phyloP scores from a whole-genome alignment of 768 basidiomycete species.

The Boletellus emodensis region DNA sequence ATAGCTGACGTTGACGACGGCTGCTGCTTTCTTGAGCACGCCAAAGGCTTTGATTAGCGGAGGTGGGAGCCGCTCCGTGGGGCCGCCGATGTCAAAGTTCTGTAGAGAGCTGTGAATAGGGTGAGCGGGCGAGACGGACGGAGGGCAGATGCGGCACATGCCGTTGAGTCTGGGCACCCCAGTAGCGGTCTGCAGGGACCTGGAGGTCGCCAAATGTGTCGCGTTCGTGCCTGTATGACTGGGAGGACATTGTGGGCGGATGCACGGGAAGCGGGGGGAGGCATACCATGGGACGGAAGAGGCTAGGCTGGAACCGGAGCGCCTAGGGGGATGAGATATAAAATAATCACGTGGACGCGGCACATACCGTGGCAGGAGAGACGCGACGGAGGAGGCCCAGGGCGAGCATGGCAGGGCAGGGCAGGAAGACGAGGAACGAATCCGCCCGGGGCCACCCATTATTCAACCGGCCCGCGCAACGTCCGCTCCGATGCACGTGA shows the following conservation, averaged over 20 bases:
- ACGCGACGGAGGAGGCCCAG: slow-evolving; percentile 12
- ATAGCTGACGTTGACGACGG: slow-evolving; percentile 83
- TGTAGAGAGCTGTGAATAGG: slow-evolving; percentile 65
- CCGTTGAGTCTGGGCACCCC: slow-evolving; percentile 99
- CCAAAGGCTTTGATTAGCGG: slow-evolving; percentile 99
- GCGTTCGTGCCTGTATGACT: slow-evolving; percentile 69
- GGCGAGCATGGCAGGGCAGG: slow-evolving; percentile 8
- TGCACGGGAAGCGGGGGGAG: not conserved
- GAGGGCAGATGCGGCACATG: slow-evolving; percentile 26
- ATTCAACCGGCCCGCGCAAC: not conserved
- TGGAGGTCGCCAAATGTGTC: slow-evolving; percentile 96
- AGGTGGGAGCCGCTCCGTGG: slow-evolving; percentile 85
- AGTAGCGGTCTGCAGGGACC: slow-evolving; percentile 86
- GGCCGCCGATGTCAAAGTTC: slow-evolving; percentile 98
- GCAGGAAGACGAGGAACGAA: not conserved
- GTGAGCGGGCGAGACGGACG: slow-evolving; percentile 7
- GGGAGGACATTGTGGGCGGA: slow-evolving; percentile 26
- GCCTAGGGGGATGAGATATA: not conserved
- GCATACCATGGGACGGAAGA: slow-evolving; percentile 33
- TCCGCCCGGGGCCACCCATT: slow-evolving; percentile 9
- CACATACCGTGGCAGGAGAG: not conserved
- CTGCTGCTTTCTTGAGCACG: slow-evolving; percentile 94
- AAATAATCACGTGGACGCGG: slow-evolving; percentile 14
- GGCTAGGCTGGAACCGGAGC: not conserved
- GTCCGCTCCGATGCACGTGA: slow-evolving; percentile 26